These are phyloP conservation scores for Apiotrichum mycotoxinovorans DNA, from an alignment of 1,284 basidiomycete species.

Conservation along the genomic window DNA sequence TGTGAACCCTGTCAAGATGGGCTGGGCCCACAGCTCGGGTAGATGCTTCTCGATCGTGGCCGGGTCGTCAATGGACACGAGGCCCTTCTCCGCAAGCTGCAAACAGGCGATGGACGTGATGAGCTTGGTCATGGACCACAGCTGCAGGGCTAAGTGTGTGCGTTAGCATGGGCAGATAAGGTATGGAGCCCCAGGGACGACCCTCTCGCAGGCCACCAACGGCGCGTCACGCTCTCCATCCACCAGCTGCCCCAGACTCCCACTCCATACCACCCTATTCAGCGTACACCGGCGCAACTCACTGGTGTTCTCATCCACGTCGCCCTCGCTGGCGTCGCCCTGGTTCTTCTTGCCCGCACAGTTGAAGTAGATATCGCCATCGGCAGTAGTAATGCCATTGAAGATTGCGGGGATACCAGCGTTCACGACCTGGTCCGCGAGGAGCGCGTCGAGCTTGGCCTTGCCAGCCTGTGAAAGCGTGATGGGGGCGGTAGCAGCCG, in stretches of 20 bases:
- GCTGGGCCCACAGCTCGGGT: constrained; percentile 31
- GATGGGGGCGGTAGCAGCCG: too few relatives aligned
- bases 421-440: constrained; percentile 17
- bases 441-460: constrained; percentile 19
- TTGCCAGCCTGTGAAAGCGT: constrained; percentile 14
- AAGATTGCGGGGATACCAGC: constrained; percentile 27
- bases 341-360: constrained; percentile 23
- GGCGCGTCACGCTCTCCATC: too few relatives aligned
- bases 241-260: too few relatives aligned
- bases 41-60: constrained; percentile 22
- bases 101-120: constrained; percentile 40
- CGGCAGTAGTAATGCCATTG: constrained; percentile 28
- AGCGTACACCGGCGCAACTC: too few relatives aligned
- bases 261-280: too few relatives aligned
- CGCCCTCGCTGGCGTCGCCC: constrained; percentile 21
- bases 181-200: background rate
- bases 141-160: constrained; percentile 18
- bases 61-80: constrained; percentile 32
- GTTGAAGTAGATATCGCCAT: constrained; percentile 31
- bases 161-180: background rate
- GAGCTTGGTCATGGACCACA: constrained; percentile 39
- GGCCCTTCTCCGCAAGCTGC: constrained; percentile 39
- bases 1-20: constrained; percentile 15
- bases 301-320: constrained; percentile 32
- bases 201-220: too few relatives aligned